These are phyloP conservation scores for Eimeria falciformis DNA, from an alignment of 169 alveolate species.

Conservation along the genomic window DNA sequence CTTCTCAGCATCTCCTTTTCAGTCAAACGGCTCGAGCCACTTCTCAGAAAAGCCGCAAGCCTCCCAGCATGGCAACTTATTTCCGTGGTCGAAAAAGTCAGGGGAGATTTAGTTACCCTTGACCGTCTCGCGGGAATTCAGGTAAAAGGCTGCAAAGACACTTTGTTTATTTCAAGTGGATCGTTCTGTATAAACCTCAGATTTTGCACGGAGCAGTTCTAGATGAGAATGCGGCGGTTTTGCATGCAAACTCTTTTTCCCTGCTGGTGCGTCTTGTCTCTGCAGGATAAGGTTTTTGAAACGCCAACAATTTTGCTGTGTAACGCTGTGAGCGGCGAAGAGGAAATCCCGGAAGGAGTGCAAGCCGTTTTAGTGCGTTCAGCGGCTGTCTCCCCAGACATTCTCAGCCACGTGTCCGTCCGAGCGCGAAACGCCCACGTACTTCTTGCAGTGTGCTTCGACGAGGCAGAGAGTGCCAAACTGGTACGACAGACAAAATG, in stretches of 20 bases:
- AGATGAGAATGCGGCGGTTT: too few relatives aligned
- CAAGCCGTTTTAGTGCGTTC: conserved; percentile 89
- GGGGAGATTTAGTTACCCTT: conserved; percentile 84
- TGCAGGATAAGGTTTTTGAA: conserved; percentile 85
- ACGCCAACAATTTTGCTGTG: conserved; percentile 87
- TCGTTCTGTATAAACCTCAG: too few relatives aligned
- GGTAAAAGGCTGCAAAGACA: too few relatives aligned
- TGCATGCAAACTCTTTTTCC: too few relatives aligned
- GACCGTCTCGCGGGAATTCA: conserved; percentile 76
- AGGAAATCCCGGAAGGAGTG: conserved; percentile 93
- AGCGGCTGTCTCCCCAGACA: conserved; percentile 92
- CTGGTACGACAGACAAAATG: conserved; percentile 33
- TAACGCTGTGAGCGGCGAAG: conserved; percentile 92
- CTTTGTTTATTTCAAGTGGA: too few relatives aligned
- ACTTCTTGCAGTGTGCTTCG: conserved; percentile 89
- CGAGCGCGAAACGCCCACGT: conserved; percentile 93
- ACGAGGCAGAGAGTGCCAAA: conserved; percentile 60
- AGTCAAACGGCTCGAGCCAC: conserved; percentile 86
- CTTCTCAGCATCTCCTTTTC: conserved; percentile 78
- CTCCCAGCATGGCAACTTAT: conserved; percentile 90
- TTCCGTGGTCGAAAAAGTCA: conserved; percentile 83
- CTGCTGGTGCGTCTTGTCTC: conserved; percentile 70
- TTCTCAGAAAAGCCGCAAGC: conserved; percentile 85
- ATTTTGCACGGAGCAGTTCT: too few relatives aligned
- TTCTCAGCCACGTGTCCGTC: conserved; percentile 93